phyloP scores from a whole-genome alignment of 2,329 filamentous ascomycete genomes.

The Epichloe elymi region DNA sequence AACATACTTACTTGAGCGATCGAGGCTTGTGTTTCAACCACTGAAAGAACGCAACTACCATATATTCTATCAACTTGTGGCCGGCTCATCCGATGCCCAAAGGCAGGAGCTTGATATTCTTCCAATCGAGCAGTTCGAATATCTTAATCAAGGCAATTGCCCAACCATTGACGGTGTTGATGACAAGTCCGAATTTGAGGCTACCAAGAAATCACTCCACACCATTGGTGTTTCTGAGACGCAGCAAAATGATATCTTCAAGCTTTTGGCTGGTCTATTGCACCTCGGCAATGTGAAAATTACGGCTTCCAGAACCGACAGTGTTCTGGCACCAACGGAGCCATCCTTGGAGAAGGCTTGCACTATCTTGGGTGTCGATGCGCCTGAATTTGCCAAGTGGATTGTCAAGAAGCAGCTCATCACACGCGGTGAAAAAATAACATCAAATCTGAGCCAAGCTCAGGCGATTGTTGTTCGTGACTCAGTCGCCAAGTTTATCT shows the following conservation, averaged over 20 bases:
- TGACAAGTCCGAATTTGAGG: conserved; percentile 85
- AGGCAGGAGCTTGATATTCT: conserved; percentile 66
- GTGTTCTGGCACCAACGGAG: conserved; percentile 66
- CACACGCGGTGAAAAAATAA: conserved; percentile 93
- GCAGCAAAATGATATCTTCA: conserved; percentile 78
- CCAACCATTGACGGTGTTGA: conserved; percentile 89
- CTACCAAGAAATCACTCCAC: conserved; percentile 71
- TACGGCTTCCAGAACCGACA: conserved; percentile 77
- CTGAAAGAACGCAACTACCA: conserved; percentile 98
- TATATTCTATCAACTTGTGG: conserved; percentile 95
- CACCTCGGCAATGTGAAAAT: conserved; percentile 97
- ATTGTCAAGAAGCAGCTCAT: conserved; percentile 98
- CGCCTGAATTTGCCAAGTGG: conserved; percentile 85
- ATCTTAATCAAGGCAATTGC: conserved; percentile 87
- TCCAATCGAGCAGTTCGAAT: conserved; percentile 83
- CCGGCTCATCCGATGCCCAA: conserved; percentile 76
- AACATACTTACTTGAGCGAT: conserved; percentile 89
- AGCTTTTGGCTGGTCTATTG: conserved; percentile 74
- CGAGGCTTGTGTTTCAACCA: conserved; percentile 91
- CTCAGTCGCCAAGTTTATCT: conserved; percentile 97
- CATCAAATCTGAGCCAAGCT: conserved; percentile 84
- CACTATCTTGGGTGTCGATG: conserved; percentile 74
- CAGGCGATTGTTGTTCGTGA: conserved; percentile 91
- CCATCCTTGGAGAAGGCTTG: conserved; percentile 73
- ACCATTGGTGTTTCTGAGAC: conserved; percentile 71